These are phyloP conservation scores for Lathyrus tuberosus DNA, from an alignment of 306 rosid genomes.

Conservation along the genomic window DNA sequence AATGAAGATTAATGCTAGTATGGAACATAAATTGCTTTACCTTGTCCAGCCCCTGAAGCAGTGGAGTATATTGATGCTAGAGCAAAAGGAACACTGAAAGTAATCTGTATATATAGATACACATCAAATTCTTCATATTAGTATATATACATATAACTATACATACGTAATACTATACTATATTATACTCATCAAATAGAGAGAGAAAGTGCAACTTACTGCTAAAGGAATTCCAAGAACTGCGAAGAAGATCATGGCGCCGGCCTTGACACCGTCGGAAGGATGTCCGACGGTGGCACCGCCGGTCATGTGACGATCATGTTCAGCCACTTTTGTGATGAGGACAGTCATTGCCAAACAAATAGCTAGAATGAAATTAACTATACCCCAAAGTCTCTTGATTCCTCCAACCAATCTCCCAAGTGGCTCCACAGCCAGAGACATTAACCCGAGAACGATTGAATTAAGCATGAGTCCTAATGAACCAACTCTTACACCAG, in stretches of 20 bases:
- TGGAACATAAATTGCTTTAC: conserved; percentile 31
- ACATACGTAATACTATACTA: too few species aligned
- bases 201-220: conserved; percentile 33
- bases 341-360: conserved; percentile 33
- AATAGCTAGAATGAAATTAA: conserved; percentile 34
- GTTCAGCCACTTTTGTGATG: conserved; percentile 22
- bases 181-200: too few species aligned
- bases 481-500: conserved; percentile 24
- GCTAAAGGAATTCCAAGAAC: conserved; percentile 71
- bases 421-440: conserved; percentile 33
- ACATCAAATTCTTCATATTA: background rate
- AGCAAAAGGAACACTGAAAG: conserved; percentile 61
- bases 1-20: background rate
- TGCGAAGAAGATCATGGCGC: conserved; percentile 59
- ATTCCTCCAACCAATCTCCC: conserved; percentile 31
- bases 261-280: conserved; percentile 38
- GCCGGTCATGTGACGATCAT: background rate
- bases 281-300: conserved; percentile 35
- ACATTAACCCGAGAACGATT: conserved; percentile 32
- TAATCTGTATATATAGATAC: conserved; percentile 46
- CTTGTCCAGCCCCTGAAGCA: conserved; percentile 76
- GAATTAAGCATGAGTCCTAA: conserved; percentile 33
- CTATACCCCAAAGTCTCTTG: conserved; percentile 33
- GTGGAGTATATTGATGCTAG: conserved; percentile 46
- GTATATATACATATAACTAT: background rate